Conservation (phyloP, 2,329 filamentous ascomycete species). For the Penicillium sp. region DNA sequence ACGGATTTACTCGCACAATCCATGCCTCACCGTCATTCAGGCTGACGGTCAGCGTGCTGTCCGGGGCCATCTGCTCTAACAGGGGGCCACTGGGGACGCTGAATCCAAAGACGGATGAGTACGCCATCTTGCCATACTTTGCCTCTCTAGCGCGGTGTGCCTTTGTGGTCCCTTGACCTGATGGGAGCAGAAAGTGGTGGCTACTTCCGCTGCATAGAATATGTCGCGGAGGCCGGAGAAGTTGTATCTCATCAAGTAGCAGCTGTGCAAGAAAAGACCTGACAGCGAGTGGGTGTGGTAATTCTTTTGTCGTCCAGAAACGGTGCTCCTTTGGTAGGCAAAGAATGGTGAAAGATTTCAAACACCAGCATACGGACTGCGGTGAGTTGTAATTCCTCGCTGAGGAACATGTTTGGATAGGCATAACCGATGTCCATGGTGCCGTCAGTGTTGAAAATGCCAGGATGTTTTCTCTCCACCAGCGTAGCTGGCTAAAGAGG, state of each 20-base stretch:
- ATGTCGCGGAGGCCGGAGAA: constrained; percentile 16
- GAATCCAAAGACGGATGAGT: constrained; percentile 56
- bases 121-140: constrained; percentile 57
- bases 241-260: not conserved
- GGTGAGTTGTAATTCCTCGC: constrained; percentile 57
- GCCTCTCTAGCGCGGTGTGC: constrained; percentile 37
- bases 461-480: constrained; percentile 79
- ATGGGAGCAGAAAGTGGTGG: constrained; percentile 29
- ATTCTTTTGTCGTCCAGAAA: not conserved
- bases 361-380: constrained; percentile 25
- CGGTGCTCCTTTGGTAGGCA: constrained; percentile 6
- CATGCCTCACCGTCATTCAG: not conserved
- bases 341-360: constrained; percentile 20
- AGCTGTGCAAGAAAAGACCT: not conserved
- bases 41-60: not conserved
- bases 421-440: constrained; percentile 78
- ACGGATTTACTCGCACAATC: not conserved
- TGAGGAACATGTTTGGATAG: constrained; percentile 81
- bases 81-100: constrained; percentile 45
- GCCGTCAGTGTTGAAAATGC: constrained; percentile 76
- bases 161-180: constrained; percentile 27
- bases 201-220: constrained; percentile 23
- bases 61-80: constrained; percentile 23
- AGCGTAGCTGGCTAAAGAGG: constrained; percentile 73
- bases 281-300: not conserved